Base-by-base conservation (phyloP, 768 basidiomycete species). In the Russula sp. region DNA sequence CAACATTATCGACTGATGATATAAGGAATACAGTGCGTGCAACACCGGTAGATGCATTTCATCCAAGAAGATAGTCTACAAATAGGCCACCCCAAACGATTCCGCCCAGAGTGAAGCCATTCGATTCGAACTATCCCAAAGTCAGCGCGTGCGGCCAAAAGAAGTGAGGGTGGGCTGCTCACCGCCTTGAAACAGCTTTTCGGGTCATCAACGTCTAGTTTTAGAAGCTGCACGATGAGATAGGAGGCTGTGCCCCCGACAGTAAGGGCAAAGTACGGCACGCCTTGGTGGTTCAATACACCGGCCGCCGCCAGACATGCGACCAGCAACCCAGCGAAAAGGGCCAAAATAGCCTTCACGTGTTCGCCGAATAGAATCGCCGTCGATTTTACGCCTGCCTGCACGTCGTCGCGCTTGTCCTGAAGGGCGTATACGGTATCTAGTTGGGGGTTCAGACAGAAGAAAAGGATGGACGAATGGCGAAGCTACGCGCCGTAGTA, bases 381-480 rank as follows among this genome's bases (percentile, higher is more conserved):
- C 51, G 83, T 86, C 1, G 84, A 85, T 70, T 84, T 83, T 55
- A 87, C 81, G 47, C 82, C 82, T 18, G 79, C 84, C 48, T 76
- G 72, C 27, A 80, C 71, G 67, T 87, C 85, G 73, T 86, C 85
- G 34, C 73, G 71, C 63, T 82, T 82, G 70, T 86, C 85, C 75
- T 82, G 76, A 68, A 83, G 83, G 5, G 83, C 85, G 68, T 87
- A 87, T 61, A 85, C 82, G 0, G 84, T 83, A 69, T 87, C 82
- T 70, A 77, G 71, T 51, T 79, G 69, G 22, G 32, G 77, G 75
- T 77, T 48, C 77, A 80, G 39, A 75, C 62, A 49, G 6, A 18
- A 45, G 14, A 31, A 18, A 31, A 18, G 5, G n/a, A 35, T 37
- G 20, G 7, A 8, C 14, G 3, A 16, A n/a, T 8, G 14, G n/a